Conservation (phyloP, 371 early-diverging fungal species). For the Apophysomyces variabilis region DNA sequence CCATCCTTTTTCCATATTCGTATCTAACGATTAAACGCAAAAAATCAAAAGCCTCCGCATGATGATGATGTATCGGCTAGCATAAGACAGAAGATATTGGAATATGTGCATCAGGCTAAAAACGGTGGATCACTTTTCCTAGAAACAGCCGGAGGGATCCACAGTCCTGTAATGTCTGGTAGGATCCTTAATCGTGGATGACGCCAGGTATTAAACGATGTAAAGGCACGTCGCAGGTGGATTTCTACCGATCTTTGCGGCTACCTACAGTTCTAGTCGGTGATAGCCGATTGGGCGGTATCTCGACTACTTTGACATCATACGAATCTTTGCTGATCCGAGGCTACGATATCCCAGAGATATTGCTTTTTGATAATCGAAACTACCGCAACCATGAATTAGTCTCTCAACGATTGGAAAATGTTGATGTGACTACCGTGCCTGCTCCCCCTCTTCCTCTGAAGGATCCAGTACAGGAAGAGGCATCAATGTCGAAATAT, state of each 20-base stretch:
- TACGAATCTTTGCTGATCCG: slow-evolving; percentile 73
- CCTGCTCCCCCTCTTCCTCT: slow-evolving; percentile 58
- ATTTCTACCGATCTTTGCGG: slow-evolving; percentile 74
- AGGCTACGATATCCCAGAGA: slow-evolving; percentile 74
- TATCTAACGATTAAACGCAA: not conserved
- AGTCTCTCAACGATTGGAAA: slow-evolving; percentile 23
- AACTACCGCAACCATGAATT: slow-evolving; percentile 68
- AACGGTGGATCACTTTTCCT: slow-evolving; percentile 59
- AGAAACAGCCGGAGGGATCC: slow-evolving; percentile 79
- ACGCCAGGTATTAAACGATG: slow-evolving; percentile 6
- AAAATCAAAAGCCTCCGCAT: slow-evolving; percentile 39
- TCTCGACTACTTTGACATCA: slow-evolving; percentile 79
- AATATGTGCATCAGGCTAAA: slow-evolving; percentile 32
- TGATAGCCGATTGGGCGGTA: slow-evolving; percentile 79
- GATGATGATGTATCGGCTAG: slow-evolving; percentile 55
- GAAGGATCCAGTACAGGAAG: slow-evolving; percentile 50
- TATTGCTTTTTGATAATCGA: slow-evolving; percentile 68
- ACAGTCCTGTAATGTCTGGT: slow-evolving; percentile 82
- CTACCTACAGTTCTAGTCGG: slow-evolving; percentile 77
- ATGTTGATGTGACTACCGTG: slow-evolving; percentile 41
- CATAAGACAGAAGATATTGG: slow-evolving; percentile 45
- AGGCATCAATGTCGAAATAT: slow-evolving; percentile 59
- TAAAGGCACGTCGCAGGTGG: slow-evolving; percentile 68
- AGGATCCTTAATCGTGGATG: slow-evolving; percentile 7
- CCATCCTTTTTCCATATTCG: not conserved